These are phyloP conservation scores for Penicillium brevicompactum DNA, from an alignment of 2,329 filamentous ascomycete genomes.

Conservation along the genomic window DNA sequence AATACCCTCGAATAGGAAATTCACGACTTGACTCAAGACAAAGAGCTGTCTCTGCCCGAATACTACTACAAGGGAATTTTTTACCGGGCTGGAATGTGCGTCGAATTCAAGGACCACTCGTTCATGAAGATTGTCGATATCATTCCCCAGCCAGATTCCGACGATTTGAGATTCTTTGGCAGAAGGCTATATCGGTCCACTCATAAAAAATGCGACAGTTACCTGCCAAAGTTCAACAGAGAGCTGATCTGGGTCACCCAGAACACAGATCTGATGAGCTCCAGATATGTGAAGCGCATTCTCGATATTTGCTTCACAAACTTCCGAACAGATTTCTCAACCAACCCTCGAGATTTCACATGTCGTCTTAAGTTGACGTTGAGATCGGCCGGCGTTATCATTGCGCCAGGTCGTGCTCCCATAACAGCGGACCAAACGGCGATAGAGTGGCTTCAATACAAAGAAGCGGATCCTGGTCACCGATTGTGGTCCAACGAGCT, in stretches of 20 bases:
- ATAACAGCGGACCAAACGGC: conserved; percentile 22
- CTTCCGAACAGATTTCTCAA: conserved; percentile 24
- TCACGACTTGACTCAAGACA: background rate
- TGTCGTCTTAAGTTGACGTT: conserved; percentile 36
- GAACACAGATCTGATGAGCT: conserved; percentile 46
- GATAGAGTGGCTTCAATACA: conserved; percentile 31
- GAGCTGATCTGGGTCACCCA: conserved; percentile 50
- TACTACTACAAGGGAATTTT: conserved; percentile 20
- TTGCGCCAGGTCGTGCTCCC: background rate
- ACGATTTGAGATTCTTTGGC: conserved; percentile 40
- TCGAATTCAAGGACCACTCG: conserved; percentile 41
- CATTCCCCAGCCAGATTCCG: conserved; percentile 20
- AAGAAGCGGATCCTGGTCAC: conserved; percentile 33
- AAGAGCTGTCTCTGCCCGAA: background rate
- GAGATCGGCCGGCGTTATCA: conserved; percentile 5
- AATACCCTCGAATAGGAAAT: background rate
- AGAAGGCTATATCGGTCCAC: conserved; percentile 37
- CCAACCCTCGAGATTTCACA: conserved; percentile 33
- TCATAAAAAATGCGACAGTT: conserved; percentile 32
- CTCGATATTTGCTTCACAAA: conserved; percentile 60
- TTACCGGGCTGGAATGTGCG: conserved; percentile 31
- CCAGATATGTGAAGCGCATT: conserved; percentile 42
- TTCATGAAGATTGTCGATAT: conserved; percentile 48
- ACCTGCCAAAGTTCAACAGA: conserved; percentile 41
- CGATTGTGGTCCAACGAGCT: conserved; percentile 17